Evolutionary conservation across 169 alveolate genomes (phyloP).

Genomic region (Fabrea salina): DNA sequence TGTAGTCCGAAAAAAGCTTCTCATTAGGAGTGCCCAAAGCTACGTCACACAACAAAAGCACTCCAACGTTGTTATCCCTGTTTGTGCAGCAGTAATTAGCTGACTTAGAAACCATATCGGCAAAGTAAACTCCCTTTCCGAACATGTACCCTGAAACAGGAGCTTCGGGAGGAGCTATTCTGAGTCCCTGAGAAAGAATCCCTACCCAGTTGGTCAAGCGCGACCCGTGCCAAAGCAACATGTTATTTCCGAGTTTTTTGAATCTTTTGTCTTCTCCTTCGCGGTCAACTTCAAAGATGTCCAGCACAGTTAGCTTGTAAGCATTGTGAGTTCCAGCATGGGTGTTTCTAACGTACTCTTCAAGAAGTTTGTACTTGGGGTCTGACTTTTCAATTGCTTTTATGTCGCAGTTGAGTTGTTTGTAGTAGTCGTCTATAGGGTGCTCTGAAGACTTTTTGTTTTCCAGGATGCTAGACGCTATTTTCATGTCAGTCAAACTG

Average conservation of each 20-base stretch:
- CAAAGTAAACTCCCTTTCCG: slow-evolving; percentile 92
- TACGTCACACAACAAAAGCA: slow-evolving; percentile 85
- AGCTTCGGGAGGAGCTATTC: slow-evolving; percentile 93
- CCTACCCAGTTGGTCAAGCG: slow-evolving; percentile 87
- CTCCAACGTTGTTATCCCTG: slow-evolving; percentile 70
- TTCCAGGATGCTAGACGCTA: slow-evolving; percentile 60
- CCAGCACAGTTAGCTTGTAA: slow-evolving; percentile 49
- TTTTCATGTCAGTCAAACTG: slow-evolving; percentile 62
- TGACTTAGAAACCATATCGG: slow-evolving; percentile 88
- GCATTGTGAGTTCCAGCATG: slow-evolving; percentile 65
- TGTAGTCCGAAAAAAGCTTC: slow-evolving; percentile 71
- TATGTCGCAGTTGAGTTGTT: slow-evolving; percentile 60
- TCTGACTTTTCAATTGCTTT: slow-evolving; percentile 52
- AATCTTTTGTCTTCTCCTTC: slow-evolving; percentile 77
- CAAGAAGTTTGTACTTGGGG: slow-evolving; percentile 64
- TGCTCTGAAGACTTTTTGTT: slow-evolving; percentile 37
- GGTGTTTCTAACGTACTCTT: slow-evolving; percentile 63
- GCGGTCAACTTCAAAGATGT: slow-evolving; percentile 62
- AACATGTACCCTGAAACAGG: slow-evolving; percentile 90
- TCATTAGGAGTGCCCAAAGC: slow-evolving; percentile 85
- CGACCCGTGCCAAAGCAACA: slow-evolving; percentile 91
- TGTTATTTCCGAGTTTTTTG: slow-evolving; percentile 64
- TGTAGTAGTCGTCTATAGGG: slow-evolving; percentile 61
- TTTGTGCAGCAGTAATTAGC: slow-evolving; percentile 84
- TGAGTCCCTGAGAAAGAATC: slow-evolving; percentile 84